phyloP scores from a whole-genome alignment of 176 grass and related monocot genomes.

The Oryza nivara region DNA sequence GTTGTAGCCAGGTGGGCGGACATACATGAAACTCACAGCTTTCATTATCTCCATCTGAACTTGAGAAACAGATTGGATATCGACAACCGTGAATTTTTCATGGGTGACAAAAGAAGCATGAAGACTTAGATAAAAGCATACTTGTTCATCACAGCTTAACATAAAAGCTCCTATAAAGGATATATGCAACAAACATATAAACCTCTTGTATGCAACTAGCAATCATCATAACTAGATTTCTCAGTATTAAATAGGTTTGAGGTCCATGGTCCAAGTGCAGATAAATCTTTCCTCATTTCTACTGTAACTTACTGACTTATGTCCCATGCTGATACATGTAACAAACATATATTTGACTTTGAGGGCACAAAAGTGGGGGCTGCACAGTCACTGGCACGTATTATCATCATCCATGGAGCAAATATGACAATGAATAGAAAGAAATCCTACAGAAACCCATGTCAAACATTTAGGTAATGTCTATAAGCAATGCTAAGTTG shows the following conservation, averaged over 20 bases:
- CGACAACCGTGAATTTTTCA: background rate
- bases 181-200: background rate
- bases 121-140: background rate
- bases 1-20: conserved; percentile 91
- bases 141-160: background rate
- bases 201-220: conserved; percentile 21
- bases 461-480: background rate
- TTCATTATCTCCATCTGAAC: conserved; percentile 94
- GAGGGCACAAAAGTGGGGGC: background rate
- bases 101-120: conserved; percentile 9
- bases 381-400: background rate
- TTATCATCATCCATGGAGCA: background rate
- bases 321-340: background rate
- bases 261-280: background rate
- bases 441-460: conserved; percentile 21
- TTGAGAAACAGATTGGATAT: conserved; percentile 40
- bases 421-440: background rate
- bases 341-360: background rate
- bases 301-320: background rate
- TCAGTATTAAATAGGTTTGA: background rate
- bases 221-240: background rate
- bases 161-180: background rate
- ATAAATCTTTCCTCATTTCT: background rate
- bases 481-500: background rate
- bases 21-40: conserved; percentile 98